Conservation (phyloP, 352 stramenopile genomes). For the Plasmopara viticola region DNA sequence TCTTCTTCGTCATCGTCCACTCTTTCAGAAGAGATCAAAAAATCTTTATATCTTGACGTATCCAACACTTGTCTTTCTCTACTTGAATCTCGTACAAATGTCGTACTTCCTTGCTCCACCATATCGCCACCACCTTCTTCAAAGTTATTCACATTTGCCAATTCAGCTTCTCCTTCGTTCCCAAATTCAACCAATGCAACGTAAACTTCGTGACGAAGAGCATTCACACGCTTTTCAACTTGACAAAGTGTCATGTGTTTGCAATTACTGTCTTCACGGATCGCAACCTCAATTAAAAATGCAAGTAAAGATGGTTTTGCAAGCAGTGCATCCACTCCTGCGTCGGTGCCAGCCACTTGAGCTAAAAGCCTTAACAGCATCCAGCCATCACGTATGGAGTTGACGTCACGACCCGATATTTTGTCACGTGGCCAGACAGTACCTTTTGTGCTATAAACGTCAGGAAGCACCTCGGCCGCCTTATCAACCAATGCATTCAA, state of each 20-base stretch:
- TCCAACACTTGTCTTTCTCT: conserved; percentile 2
- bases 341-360: conserved; percentile 11
- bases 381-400: conserved; percentile 9
- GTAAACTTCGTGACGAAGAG: conserved; percentile 45
- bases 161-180: conserved; percentile 25
- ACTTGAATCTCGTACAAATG: neutral
- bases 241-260: conserved; percentile 27
- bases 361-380: conserved; percentile 22
- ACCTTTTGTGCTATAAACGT: conserved; percentile 1
- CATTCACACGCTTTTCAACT: conserved; percentile 34
- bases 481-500: conserved; percentile 18
- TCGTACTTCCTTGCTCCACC: neutral
- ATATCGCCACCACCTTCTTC: neutral
- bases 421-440: neutral
- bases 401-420: conserved; percentile 1
- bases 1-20: conserved; percentile 5
- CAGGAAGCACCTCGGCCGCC: conserved; percentile 15
- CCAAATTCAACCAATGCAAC: conserved; percentile 29
- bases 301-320: conserved; percentile 11
- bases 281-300: conserved; percentile 9
- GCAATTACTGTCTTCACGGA: conserved; percentile 15
- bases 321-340: conserved; percentile 14
- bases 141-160: conserved; percentile 4
- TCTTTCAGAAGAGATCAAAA: conserved; percentile 4
- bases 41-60: neutral